A percentile compares a stretch with the other conserved stretches of the same genome.
Evolutionary conservation across 1,284 basidiomycete genomes (phyloP).

Genomic region (Laetiporus sulphureus): DNA sequence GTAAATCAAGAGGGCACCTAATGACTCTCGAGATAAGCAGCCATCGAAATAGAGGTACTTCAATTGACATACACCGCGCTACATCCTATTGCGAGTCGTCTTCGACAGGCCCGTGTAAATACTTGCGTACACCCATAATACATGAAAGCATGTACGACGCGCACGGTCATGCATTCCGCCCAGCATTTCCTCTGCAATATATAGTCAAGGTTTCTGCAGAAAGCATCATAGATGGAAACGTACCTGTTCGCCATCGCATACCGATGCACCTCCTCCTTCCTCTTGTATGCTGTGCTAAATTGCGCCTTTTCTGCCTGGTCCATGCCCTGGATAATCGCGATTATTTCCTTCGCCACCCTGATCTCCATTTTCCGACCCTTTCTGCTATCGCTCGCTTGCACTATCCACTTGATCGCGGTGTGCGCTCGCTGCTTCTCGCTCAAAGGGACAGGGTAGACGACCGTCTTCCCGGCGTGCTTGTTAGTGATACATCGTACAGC

Average conservation of each 20-base stretch:
- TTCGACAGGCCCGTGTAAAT: too few species aligned
- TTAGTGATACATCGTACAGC: slow-evolving; percentile 51
- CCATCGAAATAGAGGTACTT: too few species aligned
- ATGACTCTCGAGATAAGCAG: too few species aligned
- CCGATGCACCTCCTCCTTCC: slow-evolving; percentile 60
- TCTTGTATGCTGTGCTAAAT: slow-evolving; percentile 48
- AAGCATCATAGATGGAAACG: slow-evolving; percentile 21
- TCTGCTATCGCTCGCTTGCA: slow-evolving; percentile 48
- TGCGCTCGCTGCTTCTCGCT: slow-evolving; percentile 73
- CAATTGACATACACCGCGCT: too few species aligned
- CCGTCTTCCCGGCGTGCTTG: slow-evolving; percentile 51
- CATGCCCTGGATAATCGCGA: slow-evolving; percentile 58
- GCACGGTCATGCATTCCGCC: not conserved
- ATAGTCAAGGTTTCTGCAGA: not conserved
- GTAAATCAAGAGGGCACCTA: too few species aligned
- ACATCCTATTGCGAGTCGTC: too few species aligned
- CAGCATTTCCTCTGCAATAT: slow-evolving; percentile 6
- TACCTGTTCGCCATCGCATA: slow-evolving; percentile 79
- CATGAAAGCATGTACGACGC: not conserved
- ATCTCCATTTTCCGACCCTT: slow-evolving; percentile 52
- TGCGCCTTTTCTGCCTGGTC: slow-evolving; percentile 21
- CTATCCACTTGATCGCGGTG: slow-evolving; percentile 60
- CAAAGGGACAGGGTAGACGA: slow-evolving; percentile 62
- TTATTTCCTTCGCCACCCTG: slow-evolving; percentile 69
- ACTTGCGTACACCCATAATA: too few species aligned